A percentile compares a stretch with the other conserved stretches of the same genome.
phyloP scores from a whole-genome alignment of 768 basidiomycete species.

The Pholiota conissans region DNA sequence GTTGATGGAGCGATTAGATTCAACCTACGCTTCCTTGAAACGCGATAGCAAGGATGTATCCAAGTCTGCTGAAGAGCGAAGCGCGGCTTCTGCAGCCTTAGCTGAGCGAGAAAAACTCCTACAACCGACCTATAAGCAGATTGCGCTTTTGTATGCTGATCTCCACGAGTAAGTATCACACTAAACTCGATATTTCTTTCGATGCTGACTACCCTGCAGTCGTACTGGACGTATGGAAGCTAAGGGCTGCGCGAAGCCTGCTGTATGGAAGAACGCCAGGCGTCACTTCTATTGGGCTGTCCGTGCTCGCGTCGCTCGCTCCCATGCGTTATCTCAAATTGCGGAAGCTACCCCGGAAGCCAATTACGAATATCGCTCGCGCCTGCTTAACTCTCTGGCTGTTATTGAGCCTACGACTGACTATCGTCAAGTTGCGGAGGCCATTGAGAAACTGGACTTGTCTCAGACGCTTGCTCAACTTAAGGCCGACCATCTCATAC shows the following conservation, averaged over 20 bases:
- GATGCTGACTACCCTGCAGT: conserved; percentile 39
- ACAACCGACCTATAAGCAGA: conserved; percentile 89
- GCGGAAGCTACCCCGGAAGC: conserved; percentile 73
- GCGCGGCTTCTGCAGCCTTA: conserved; percentile 66
- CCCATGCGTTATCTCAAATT: conserved; percentile 61
- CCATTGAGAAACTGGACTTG: conserved; percentile 72
- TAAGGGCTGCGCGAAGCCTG: conserved; percentile 88
- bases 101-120: conserved; percentile 76
- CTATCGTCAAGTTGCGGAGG: conserved; percentile 58
- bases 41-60: conserved; percentile 73
- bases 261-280: conserved; percentile 86
- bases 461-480: conserved; percentile 61
- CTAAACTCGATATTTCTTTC: background rate
- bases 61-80: conserved; percentile 74
- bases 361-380: conserved; percentile 63
- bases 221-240: conserved; percentile 96
- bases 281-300: conserved; percentile 94
- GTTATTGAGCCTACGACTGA: conserved; percentile 51
- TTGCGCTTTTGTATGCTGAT: conserved; percentile 93
- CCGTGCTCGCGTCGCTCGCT: conserved; percentile 76
- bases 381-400: conserved; percentile 63
- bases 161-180: conserved; percentile 79
- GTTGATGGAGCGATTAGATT: conserved; percentile 93
- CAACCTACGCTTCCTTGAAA: conserved; percentile 79
- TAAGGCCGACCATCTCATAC: conserved; percentile 67